phyloP scores from a whole-genome alignment of 164 flowering plant genomes.

The Vitis cinerea region DNA sequence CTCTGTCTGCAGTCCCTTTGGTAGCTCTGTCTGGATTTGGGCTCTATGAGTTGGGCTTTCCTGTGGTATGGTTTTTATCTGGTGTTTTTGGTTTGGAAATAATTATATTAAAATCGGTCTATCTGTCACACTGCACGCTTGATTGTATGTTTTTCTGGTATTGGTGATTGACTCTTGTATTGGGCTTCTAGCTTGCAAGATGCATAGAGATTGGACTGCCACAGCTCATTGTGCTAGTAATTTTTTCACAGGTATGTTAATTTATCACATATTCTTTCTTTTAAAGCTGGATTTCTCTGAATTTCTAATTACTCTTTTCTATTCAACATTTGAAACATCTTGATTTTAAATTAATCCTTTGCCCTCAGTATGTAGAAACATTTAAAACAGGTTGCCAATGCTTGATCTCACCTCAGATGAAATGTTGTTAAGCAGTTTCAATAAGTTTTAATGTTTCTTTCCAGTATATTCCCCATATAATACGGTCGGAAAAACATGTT shows the following conservation, averaged over 20 bases:
- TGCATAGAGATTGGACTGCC: conserved; percentile 94
- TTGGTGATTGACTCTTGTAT: conserved; percentile 3
- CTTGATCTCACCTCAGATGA: background rate
- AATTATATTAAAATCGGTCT: background rate
- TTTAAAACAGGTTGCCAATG: background rate
- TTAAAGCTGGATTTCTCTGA: background rate
- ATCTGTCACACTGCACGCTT: background rate
- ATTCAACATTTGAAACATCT: background rate
- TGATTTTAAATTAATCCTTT: background rate
- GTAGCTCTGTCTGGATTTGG: conserved; percentile 85
- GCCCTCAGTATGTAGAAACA: background rate
- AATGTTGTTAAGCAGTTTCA: background rate
- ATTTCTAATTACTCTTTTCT: background rate
- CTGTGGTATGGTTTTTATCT: conserved; percentile 54
- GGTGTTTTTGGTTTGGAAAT: background rate
- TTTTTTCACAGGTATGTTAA: conserved; percentile 71
- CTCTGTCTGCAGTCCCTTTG: conserved; percentile 84
- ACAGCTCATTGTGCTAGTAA: conserved; percentile 57
- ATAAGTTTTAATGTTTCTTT: conserved; percentile 10
- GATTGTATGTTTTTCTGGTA: background rate
- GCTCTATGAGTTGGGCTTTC: conserved; percentile 82
- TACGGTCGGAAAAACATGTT: conserved; percentile 43
- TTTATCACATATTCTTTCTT: background rate
- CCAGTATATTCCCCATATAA: conserved; percentile 81
- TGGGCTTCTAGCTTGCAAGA: conserved; percentile 60